A percentile compares a stretch with the other conserved stretches of the same genome.
Conservation (phyloP, 2,329 filamentous ascomycete species). For the Fusarium sp. region DNA sequence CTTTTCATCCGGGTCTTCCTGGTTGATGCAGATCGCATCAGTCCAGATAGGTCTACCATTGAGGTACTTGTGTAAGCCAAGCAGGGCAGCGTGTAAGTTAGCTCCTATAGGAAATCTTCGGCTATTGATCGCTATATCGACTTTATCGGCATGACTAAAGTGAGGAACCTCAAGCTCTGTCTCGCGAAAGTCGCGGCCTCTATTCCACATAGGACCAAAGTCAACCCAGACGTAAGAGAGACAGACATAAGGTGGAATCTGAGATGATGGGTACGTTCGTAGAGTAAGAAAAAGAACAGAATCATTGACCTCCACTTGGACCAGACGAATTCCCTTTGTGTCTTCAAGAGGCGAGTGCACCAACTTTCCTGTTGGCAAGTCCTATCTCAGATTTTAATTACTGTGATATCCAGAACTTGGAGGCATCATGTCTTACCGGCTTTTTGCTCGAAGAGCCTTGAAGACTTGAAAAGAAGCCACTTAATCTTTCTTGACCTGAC, state of each 20-base stretch:
- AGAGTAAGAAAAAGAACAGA: not conserved
- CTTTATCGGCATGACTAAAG: slow-evolving; percentile 5
- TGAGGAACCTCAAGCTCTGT: slow-evolving; percentile 18
- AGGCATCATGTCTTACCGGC: not conserved
- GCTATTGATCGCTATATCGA: not conserved
- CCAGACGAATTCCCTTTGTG: not conserved
- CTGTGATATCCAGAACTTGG: rapidly evolving
- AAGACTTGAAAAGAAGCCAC: not conserved
- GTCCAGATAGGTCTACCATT: slow-evolving; percentile 11
- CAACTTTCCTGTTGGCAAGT: not conserved
- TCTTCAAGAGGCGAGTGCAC: not conserved
- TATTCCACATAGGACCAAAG: slow-evolving; percentile 21
- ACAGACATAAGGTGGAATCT: slow-evolving; percentile 14
- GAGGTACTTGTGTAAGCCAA: slow-evolving; percentile 3
- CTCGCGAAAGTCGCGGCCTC: slow-evolving; percentile 14
- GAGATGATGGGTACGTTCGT: not conserved
- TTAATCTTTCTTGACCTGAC: slow-evolving; percentile 4
- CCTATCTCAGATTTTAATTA: not conserved
- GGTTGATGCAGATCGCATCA: slow-evolving; percentile 19
- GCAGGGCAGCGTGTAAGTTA: slow-evolving; percentile 12
- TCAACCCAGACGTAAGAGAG: slow-evolving; percentile 28
- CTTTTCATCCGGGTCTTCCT: slow-evolving; percentile 5
- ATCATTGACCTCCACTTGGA: not conserved
- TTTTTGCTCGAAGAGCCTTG: not conserved
- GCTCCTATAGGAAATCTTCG: not conserved